phyloP scores from a whole-genome alignment of 306 rosid species.

The Carpinus fangiana region DNA sequence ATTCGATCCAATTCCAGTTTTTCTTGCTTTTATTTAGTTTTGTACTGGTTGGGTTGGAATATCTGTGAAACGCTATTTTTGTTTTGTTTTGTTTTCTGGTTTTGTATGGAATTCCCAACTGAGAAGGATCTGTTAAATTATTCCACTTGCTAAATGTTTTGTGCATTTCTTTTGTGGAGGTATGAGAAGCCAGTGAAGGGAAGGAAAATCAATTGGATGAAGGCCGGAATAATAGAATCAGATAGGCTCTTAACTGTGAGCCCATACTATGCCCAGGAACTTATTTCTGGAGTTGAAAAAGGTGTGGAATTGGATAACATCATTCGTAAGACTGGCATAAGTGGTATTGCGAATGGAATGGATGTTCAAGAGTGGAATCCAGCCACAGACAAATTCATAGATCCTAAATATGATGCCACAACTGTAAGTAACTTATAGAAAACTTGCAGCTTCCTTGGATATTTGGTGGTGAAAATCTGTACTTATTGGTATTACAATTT shows the following conservation, averaged over 20 bases:
- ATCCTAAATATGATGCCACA: constrained; percentile 51
- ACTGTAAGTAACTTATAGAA: constrained; percentile 41
- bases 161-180: constrained; percentile 36
- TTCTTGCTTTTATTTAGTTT: too few species aligned
- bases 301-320: constrained; percentile 70
- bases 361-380: constrained; percentile 95
- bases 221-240: constrained; percentile 67
- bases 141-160: not conserved
- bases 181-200: constrained; percentile 62
- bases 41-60: too few species aligned
- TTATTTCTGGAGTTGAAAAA: constrained; percentile 53
- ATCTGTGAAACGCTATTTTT: too few species aligned
- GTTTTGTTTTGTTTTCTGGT: too few species aligned
- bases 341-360: constrained; percentile 82
- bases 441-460: not conserved
- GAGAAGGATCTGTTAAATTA: not conserved
- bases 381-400: constrained; percentile 55
- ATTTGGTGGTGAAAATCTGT: not conserved
- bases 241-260: constrained; percentile 65
- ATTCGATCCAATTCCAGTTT: too few species aligned
- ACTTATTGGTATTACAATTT: not conserved
- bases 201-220: constrained; percentile 84
- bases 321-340: constrained; percentile 43
- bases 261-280: constrained; percentile 75
- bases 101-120: not conserved